phyloP scores from a whole-genome alignment of 78 protist species.

The Polysphondylium violaceum region DNA sequence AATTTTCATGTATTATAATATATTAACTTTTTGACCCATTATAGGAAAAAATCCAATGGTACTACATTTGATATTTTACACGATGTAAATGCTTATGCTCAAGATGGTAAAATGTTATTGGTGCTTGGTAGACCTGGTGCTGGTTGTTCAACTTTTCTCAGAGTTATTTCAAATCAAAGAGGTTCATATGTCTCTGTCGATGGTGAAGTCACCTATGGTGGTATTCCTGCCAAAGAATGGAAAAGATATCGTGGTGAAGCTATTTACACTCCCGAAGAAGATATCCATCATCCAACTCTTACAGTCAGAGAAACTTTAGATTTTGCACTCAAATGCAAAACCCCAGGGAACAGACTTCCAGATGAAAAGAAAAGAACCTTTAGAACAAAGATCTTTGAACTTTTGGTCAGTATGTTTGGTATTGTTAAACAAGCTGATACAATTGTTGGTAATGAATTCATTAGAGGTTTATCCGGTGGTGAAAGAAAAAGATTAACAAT shows the following conservation, averaged over 20 bases:
- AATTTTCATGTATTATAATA: too few species aligned
- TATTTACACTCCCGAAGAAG: conserved; percentile 74
- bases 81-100: conserved; percentile 37
- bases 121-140: conserved; percentile 79
- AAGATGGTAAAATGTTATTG: conserved; percentile 77
- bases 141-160: conserved; percentile 59
- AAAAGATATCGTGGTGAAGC: conserved; percentile 54
- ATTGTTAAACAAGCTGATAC: conserved; percentile 64
- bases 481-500: conserved; percentile 75
- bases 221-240: conserved; percentile 39
- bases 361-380: conserved; percentile 66
- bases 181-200: conserved; percentile 27
- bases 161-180: conserved; percentile 52
- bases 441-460: conserved; percentile 73
- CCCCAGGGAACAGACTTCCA: conserved; percentile 64
- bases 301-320: conserved; percentile 59
- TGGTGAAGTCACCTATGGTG: conserved; percentile 66
- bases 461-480: conserved; percentile 78
- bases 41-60: too few species aligned
- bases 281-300: conserved; percentile 65
- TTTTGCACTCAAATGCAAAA: conserved; percentile 63
- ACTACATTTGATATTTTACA: conserved; percentile 79
- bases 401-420: conserved; percentile 64
- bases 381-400: conserved; percentile 47
- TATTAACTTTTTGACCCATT: too few species aligned